These are phyloP conservation scores for Globisporangium middletonii DNA, from an alignment of 352 stramenopile genomes.

Conservation along the genomic window DNA sequence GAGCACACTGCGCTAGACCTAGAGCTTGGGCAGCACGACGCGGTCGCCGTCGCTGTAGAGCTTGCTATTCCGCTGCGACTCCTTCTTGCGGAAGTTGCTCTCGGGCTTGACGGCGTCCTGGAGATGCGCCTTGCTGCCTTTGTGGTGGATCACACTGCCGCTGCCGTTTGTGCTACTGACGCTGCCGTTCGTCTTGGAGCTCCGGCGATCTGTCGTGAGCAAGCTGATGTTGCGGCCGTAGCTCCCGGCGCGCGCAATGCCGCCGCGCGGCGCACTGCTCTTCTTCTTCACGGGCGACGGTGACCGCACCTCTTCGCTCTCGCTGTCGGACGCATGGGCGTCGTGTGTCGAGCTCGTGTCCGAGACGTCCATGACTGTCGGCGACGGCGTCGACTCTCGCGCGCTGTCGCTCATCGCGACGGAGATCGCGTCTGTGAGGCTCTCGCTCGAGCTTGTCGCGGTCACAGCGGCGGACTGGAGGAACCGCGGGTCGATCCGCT, in stretches of 20 bases:
- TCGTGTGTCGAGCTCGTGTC: conserved; percentile 11
- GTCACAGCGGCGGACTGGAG: conserved; percentile 19
- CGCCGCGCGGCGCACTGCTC: conserved; percentile 25
- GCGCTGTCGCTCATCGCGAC: conserved; percentile 18
- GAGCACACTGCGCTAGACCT: no score
- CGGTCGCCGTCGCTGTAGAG: conserved; percentile 26
- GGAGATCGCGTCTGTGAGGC: conserved; percentile 32
- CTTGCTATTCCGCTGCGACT: conserved; percentile 42
- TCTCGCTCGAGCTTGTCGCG: conserved; percentile 16
- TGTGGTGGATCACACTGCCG: background rate
- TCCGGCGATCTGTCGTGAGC: conserved; percentile 28
- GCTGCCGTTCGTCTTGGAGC: conserved; percentile 34
- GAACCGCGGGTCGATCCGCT: conserved; percentile 48
- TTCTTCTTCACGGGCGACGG: conserved; percentile 62
- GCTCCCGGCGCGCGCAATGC: conserved; percentile 26
- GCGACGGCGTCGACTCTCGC: conserved; percentile 10
- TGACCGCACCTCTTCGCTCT: conserved; percentile 27
- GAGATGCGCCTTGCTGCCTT: conserved; percentile 9
- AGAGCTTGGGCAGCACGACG: conserved; percentile 50
- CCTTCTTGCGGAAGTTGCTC: conserved; percentile 25
- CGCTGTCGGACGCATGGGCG: conserved; percentile 23
- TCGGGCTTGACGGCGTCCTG: conserved; percentile 8
- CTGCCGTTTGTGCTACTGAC: background rate
- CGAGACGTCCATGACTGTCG: conserved; percentile 7
- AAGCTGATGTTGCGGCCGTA: conserved; percentile 24